Evolutionary conservation across 2,329 filamentous ascomycete genomes (phyloP).

Genomic region (Colletotrichum karsti): DNA sequence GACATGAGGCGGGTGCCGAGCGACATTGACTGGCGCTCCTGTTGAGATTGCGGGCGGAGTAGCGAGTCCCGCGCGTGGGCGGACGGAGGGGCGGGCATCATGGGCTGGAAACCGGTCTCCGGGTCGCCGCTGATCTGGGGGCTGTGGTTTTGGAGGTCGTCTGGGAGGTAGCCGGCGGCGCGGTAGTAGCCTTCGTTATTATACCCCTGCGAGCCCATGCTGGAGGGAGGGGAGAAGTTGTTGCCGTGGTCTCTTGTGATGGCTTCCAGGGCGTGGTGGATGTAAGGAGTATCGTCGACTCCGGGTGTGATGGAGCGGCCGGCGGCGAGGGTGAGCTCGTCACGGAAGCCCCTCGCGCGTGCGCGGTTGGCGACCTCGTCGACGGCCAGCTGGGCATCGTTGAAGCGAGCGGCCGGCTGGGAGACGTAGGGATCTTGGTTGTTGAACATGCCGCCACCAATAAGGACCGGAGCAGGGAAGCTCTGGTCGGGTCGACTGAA

Average conservation of each 20-base stretch:
- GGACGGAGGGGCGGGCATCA: not conserved
- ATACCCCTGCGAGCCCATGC: slow-evolving; percentile 40
- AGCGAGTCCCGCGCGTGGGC: slow-evolving; percentile 16
- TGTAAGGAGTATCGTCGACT: slow-evolving; percentile 85
- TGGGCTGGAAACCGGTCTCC: slow-evolving; percentile 15
- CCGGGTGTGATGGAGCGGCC: slow-evolving; percentile 72
- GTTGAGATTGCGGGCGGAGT: slow-evolving; percentile 11
- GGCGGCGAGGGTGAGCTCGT: slow-evolving; percentile 58
- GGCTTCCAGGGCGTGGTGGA: slow-evolving; percentile 89
- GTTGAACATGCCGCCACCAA: slow-evolving; percentile 19
- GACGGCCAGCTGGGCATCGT: slow-evolving; percentile 45
- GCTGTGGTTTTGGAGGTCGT: slow-evolving; percentile 36
- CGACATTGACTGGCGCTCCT: slow-evolving; percentile 12
- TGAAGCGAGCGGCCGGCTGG: slow-evolving; percentile 42
- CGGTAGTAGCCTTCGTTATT: slow-evolving; percentile 42
- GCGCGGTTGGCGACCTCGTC: slow-evolving; percentile 32
- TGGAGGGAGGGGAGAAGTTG: slow-evolving; percentile 54
- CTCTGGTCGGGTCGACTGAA: slow-evolving; percentile 2
- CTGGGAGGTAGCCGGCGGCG: slow-evolving; percentile 35
- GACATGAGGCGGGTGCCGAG: slow-evolving; percentile 27
- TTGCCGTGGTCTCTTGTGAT: slow-evolving; percentile 79
- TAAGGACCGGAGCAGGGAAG: slow-evolving; percentile 21
- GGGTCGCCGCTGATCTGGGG: slow-evolving; percentile 21
- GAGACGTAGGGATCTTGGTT: slow-evolving; percentile 48
- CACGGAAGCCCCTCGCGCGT: slow-evolving; percentile 50